phyloP scores from a whole-genome alignment of 495 filamentous ascomycete genomes.

The Podospora sp. region DNA sequence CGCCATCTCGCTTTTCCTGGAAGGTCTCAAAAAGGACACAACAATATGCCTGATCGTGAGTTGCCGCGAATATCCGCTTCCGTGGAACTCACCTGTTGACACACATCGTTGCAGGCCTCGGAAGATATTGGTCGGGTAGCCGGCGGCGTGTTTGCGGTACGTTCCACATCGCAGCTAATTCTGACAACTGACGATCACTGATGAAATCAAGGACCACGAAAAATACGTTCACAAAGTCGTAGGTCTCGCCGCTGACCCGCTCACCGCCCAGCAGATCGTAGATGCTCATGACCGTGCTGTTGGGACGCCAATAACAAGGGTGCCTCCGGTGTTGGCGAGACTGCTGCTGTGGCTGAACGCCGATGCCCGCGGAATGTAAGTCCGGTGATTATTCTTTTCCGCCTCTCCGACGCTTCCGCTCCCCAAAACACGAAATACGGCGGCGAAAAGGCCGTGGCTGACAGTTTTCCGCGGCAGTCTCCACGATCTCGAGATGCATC shows the following conservation, averaged over 20 bases:
- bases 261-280: constrained; percentile 32
- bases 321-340: constrained; percentile 28
- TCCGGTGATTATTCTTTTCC: background rate
- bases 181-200: background rate
- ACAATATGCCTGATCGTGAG: constrained; percentile 35
- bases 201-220: constrained; percentile 28
- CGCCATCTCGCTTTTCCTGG: constrained; percentile 25
- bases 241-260: constrained; percentile 27
- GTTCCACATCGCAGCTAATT: constrained; percentile 5
- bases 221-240: constrained; percentile 31
- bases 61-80: background rate
- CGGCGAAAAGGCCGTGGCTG: background rate
- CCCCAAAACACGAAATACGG: background rate
- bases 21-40: constrained; percentile 36
- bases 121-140: constrained; percentile 46
- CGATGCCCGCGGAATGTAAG: constrained; percentile 27
- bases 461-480: constrained; percentile 16
- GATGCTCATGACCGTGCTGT: constrained; percentile 27
- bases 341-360: constrained; percentile 29
- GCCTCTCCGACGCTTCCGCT: background rate
- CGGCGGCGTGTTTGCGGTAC: constrained; percentile 37
- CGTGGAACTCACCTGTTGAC: background rate
- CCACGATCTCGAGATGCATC: constrained; percentile 28
- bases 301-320: constrained; percentile 29
- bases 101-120: constrained; percentile 25